Evolutionary conservation across 169 alveolate species (phyloP).

Genomic region (Plasmodium gonderi): DNA sequence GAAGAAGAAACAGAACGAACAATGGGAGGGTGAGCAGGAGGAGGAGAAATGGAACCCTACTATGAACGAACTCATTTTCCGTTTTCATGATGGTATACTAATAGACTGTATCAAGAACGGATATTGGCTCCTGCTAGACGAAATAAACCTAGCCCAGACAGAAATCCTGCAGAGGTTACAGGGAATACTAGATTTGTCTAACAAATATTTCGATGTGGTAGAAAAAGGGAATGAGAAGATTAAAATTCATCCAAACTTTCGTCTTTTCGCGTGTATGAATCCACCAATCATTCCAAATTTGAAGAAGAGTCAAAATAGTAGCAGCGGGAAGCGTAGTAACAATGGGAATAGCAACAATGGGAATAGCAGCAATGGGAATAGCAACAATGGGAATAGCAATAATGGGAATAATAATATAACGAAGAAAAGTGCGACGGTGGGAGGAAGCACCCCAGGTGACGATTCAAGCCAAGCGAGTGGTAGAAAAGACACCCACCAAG

Average conservation of each 20-base stretch:
- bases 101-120: slow-evolving; percentile 98
- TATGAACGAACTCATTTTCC: slow-evolving; percentile 81
- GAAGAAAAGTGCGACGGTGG: too few species aligned
- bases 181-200: slow-evolving; percentile 34
- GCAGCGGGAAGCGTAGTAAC: neutral
- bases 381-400: slow-evolving; percentile 21
- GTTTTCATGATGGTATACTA: slow-evolving; percentile 97
- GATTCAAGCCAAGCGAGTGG: too few species aligned
- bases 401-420: too few species aligned
- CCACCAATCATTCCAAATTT: slow-evolving; percentile 93
- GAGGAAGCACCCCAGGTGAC: too few species aligned
- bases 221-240: slow-evolving; percentile 90
- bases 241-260: slow-evolving; percentile 93
- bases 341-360: slow-evolving; percentile 58
- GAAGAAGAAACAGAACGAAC: slow-evolving; percentile 1
- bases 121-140: slow-evolving; percentile 99
- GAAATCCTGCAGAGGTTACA: slow-evolving; percentile 95
- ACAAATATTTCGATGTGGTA: slow-evolving; percentile 79
- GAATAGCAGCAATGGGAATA: slow-evolving; percentile 74
- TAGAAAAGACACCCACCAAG: neutral
- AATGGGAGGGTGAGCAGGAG: neutral
- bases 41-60: neutral
- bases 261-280: slow-evolving; percentile 99
- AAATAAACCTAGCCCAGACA: slow-evolving; percentile 98
- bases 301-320: slow-evolving; percentile 2